Conservation (phyloP, 2,329 filamentous ascomycete species). For the Sporothrix luriei region DNA sequence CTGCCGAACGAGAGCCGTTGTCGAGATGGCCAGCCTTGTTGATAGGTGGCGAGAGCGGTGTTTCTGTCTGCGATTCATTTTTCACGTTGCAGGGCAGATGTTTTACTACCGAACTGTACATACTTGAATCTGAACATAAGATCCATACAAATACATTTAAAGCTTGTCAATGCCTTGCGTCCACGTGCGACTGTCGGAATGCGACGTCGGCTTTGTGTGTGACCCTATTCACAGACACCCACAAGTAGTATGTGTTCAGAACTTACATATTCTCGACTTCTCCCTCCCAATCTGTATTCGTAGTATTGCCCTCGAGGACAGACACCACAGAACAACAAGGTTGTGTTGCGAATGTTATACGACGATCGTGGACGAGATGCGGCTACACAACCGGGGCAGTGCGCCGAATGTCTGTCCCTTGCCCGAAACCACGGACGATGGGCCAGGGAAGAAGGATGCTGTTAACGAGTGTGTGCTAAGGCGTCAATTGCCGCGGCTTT, state of each 20-base stretch:
- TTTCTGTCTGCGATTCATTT: slow-evolving; percentile 15
- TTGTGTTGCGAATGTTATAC: not conserved
- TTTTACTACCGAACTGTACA: slow-evolving; percentile 30
- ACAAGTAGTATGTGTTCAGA: not conserved
- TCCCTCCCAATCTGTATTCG: no score
- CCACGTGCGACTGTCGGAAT: not conserved
- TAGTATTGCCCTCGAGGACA: no score
- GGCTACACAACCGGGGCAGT: not conserved
- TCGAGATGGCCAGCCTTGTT: slow-evolving; percentile 3
- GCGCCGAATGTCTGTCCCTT: not conserved
- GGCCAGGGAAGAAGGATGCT: not conserved
- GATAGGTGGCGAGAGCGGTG: not conserved
- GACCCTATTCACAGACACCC: not conserved
- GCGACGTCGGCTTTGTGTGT: no score
- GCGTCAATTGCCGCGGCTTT: no score
- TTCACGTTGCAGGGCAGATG: slow-evolving; percentile 12
- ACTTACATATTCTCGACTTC: no score
- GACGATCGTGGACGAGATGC: not conserved
- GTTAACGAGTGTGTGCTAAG: no score
- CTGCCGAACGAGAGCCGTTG: not conserved
- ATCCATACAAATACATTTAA: not conserved
- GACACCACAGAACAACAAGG: no score
- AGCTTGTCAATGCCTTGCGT: not conserved
- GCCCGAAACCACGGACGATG: not conserved
- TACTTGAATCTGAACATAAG: slow-evolving; percentile 32